These are phyloP conservation scores for Jackrogersella minutella DNA, from an alignment of 495 filamentous ascomycete genomes.

Conservation along the genomic window DNA sequence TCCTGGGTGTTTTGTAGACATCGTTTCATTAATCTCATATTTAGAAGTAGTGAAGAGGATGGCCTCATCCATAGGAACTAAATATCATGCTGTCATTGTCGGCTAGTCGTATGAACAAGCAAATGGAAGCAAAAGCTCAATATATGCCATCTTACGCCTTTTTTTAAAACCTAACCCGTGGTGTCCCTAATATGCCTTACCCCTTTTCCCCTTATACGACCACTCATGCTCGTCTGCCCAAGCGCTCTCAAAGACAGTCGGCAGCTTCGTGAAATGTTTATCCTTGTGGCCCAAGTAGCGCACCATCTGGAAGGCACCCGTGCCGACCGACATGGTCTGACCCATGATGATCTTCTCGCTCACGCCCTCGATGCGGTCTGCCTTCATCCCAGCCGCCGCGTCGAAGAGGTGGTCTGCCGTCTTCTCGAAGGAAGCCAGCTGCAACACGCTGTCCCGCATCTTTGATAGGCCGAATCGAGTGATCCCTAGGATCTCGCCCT, in stretches of 20 bases:
- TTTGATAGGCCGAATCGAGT: conserved; percentile 96
- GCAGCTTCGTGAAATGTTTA: conserved; percentile 67
- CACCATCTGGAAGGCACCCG: conserved; percentile 89
- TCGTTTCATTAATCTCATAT: background rate
- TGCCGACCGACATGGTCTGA: conserved; percentile 88
- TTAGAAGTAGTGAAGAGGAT: too few relatives aligned
- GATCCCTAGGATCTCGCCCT: conserved; percentile 96
- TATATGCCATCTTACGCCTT: background rate
- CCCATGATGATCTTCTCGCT: conserved; percentile 99
- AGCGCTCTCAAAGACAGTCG: conserved; percentile 78
- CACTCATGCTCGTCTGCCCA: conserved; percentile 60
- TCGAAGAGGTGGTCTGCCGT: conserved; percentile 98
- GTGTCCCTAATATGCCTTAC: background rate
- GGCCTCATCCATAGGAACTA: too few relatives aligned
- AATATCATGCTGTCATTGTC: too few relatives aligned
- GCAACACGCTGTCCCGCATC: conserved; percentile 94
- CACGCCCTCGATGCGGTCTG: conserved; percentile 88
- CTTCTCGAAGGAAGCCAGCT: conserved; percentile 97
- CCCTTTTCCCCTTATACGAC: conserved; percentile 18
- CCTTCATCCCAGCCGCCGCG: conserved; percentile 88
- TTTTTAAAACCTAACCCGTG: background rate
- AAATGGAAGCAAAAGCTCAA: too few relatives aligned
- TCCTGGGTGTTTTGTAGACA: background rate
- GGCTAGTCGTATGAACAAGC: too few relatives aligned
- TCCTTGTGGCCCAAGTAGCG: conserved; percentile 73